Base-by-base conservation (phyloP, 2,329 filamentous ascomycete species). In the Penicillium sp. region DNA sequence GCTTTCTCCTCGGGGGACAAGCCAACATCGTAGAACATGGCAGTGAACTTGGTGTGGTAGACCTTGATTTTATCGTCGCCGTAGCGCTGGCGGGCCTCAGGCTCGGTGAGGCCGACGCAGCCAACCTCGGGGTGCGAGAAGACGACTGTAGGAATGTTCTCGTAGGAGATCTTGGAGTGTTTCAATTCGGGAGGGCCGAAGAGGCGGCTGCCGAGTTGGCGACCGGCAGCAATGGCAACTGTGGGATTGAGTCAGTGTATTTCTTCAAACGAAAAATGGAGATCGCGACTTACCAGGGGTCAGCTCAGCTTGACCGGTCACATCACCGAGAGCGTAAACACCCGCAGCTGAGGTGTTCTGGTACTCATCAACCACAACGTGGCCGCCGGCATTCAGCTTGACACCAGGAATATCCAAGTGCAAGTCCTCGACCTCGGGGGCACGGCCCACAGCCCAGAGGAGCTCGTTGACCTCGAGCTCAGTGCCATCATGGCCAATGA, bases 181-280 rank as follows among this genome's bases (percentile, higher is more conserved):
- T 77, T 75, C 50, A 77, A 64, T 54, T 79, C 72, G 4, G 72
- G 64, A 3, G 76, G 73, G 3, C 79, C 79, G 57, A 81, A 81
- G 32, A 81, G 69, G 35, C 79, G 78, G 65, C 75, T 79, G 32
- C 76, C 72, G 4, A 81, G 76, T 55, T 77, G 75, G 29, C 79
- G 76, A 46, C 79, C 79, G 40, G 79, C 78, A 39, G 79, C 79
- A 58, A 81, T 80, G 29, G 79, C 79, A 35, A 81, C 79, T 76
- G 45, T 12, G 7, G 7, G 8, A 13, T 27, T 25, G 4, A 23
- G 38, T 50, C 23, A 50, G 48, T 16, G 6, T 15, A 18, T n/a
- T 9, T 16, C 4, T n/a, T 32, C 6, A n/a, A 3, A 44, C 6
- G 41, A 29, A 18, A 44, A 44, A 15, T 23, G 18, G 29, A 29